These are phyloP conservation scores for Stephanodiscus minutulus DNA, from an alignment of 108 stramenopile species.

Conservation along the genomic window DNA sequence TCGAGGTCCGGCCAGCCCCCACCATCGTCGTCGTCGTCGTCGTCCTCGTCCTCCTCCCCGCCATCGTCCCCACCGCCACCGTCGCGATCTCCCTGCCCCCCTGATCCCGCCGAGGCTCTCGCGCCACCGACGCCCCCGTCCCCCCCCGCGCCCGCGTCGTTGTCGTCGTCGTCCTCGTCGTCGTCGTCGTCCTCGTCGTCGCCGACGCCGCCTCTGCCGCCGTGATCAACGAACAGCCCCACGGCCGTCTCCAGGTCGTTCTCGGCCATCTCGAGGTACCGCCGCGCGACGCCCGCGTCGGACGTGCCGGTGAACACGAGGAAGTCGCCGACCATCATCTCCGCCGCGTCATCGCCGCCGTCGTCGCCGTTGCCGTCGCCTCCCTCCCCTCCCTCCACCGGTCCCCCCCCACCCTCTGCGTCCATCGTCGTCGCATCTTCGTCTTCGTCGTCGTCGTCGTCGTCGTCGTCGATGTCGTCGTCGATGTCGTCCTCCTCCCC, in stretches of 20 bases:
- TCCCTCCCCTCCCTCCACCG: neutral
- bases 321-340: constrained; percentile 63
- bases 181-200: constrained; percentile 1
- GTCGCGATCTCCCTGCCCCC: constrained; percentile 8
- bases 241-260: constrained; percentile 72
- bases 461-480: neutral
- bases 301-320: constrained; percentile 65
- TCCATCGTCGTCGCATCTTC: too few relatives aligned
- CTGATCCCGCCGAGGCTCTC: too few relatives aligned
- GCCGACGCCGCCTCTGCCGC: constrained; percentile 6
- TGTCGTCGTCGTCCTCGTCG: neutral
- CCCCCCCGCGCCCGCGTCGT: too few relatives aligned
- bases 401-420: too few relatives aligned
- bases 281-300: constrained; percentile 49
- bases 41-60: neutral
- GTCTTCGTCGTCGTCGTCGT: neutral
- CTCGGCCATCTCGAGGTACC: constrained; percentile 82
- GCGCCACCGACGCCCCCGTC: too few relatives aligned
- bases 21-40: neutral
- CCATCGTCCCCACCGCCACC: neutral
- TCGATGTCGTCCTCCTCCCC: neutral
- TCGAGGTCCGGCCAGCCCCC: constrained; percentile 7
- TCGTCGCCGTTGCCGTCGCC: neutral
- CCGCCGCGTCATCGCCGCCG: neutral
- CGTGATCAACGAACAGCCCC: constrained; percentile 66